phyloP scores from a whole-genome alignment of 352 stramenopile genomes.

The Albugo laibachii region DNA sequence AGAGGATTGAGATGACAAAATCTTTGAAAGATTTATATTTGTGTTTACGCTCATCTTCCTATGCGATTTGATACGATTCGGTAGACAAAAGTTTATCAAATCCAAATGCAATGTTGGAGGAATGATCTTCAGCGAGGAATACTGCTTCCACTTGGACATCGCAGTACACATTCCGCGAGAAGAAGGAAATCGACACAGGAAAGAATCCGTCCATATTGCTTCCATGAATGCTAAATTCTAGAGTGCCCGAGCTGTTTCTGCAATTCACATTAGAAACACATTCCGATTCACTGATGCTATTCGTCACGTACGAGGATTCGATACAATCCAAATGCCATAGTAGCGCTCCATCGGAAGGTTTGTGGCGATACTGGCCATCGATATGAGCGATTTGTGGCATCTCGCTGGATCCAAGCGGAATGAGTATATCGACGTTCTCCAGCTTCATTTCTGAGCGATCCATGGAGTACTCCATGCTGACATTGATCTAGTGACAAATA shows the following conservation, averaged over 20 bases:
- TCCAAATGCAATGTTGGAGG: slow-evolving; percentile 39
- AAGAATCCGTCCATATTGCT: slow-evolving; percentile 73
- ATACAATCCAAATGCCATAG: slow-evolving; percentile 74
- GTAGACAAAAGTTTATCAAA: slow-evolving; percentile 78
- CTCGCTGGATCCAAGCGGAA: slow-evolving; percentile 51
- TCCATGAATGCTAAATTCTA: slow-evolving; percentile 69
- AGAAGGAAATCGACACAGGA: slow-evolving; percentile 76
- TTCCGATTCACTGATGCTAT: neutral
- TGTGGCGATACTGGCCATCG: slow-evolving; percentile 77
- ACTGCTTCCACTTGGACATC: slow-evolving; percentile 64
- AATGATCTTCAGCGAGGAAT: slow-evolving; percentile 46
- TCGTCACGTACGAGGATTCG: slow-evolving; percentile 34
- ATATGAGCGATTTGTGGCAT: slow-evolving; percentile 51
- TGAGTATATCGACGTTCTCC: slow-evolving; percentile 76
- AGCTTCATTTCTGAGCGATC: slow-evolving; percentile 60
- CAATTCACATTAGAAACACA: neutral
- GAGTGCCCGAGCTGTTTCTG: slow-evolving; percentile 61
- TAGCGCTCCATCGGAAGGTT: slow-evolving; percentile 36
- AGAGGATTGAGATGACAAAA: too few species aligned
- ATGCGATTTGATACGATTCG: slow-evolving; percentile 77
- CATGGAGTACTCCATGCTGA: slow-evolving; percentile 78
- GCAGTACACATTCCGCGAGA: slow-evolving; percentile 75
- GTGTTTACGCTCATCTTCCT: slow-evolving; percentile 16
- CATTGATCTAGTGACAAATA: slow-evolving; percentile 28
- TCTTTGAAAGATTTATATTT: neutral